phyloP scores from a whole-genome alignment of 495 filamentous ascomycete species.

The Tuber brumale region DNA sequence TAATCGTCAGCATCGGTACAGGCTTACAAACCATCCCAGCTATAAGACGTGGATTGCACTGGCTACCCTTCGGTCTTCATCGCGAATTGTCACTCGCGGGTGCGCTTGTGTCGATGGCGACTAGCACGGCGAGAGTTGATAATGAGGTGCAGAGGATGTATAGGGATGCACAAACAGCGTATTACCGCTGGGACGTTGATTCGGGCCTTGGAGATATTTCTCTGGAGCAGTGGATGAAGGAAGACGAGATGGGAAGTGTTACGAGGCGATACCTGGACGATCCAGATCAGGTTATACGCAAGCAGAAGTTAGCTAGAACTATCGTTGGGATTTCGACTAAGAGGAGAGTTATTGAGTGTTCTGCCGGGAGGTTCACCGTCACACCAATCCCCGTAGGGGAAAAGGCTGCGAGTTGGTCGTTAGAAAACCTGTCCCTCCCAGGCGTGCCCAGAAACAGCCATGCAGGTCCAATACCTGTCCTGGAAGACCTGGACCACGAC shows the following conservation, averaged over 20 bases:
- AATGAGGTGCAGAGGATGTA: slow-evolving; percentile 32
- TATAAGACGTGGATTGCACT: slow-evolving; percentile 8
- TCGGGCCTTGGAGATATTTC: slow-evolving; percentile 22
- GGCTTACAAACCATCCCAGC: slow-evolving; percentile 47
- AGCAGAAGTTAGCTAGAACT: slow-evolving; percentile 18
- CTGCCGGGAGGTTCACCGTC: slow-evolving; percentile 19
- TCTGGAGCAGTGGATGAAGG: slow-evolving; percentile 31
- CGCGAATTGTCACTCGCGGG: slow-evolving; percentile 19
- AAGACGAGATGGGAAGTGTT: slow-evolving; percentile 31
- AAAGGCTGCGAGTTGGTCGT: slow-evolving; percentile 14
- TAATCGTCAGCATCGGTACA: slow-evolving; percentile 84
- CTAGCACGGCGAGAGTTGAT: slow-evolving; percentile 25
- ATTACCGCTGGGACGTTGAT: slow-evolving; percentile 33
- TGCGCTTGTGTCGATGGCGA: slow-evolving; percentile 29
- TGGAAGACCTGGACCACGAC: slow-evolving; percentile 25
- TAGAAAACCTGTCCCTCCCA: slow-evolving; percentile 19
- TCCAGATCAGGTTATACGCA: slow-evolving; percentile 23
- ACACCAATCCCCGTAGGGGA: neutral
- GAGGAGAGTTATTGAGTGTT: slow-evolving; percentile 26
- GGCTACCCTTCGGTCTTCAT: slow-evolving; percentile 20
- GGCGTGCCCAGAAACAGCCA: neutral
- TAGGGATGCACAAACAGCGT: slow-evolving; percentile 26
- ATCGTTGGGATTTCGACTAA: slow-evolving; percentile 16
- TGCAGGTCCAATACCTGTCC: slow-evolving; percentile 8
- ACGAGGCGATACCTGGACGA: slow-evolving; percentile 26